phyloP scores from a whole-genome alignment of 2,329 filamentous ascomycete species.

The Berkeleyomyces basicola region DNA sequence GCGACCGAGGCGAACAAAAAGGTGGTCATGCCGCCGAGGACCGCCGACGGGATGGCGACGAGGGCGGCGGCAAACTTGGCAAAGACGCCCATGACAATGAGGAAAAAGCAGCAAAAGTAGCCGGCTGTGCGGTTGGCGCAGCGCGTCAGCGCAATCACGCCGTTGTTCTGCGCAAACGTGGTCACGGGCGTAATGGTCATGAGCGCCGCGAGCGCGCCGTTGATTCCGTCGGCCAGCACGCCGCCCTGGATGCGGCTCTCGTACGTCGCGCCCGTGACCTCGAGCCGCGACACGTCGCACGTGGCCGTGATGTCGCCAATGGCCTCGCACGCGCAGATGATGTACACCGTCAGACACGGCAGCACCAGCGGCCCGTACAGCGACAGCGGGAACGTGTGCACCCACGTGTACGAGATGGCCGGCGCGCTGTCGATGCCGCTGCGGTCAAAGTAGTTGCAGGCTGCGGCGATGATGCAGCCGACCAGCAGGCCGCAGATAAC shows the following conservation, averaged over 20 bases:
- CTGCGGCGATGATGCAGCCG: slow-evolving; percentile 64
- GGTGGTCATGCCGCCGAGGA: slow-evolving; percentile 58
- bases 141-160: slow-evolving; percentile 64
- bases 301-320: slow-evolving; percentile 70
- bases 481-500: slow-evolving; percentile 58
- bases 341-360: slow-evolving; percentile 50
- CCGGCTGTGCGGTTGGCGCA: slow-evolving; percentile 70
- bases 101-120: slow-evolving; percentile 60
- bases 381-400: slow-evolving; percentile 55
- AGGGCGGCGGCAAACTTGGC: slow-evolving; percentile 69
- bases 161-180: slow-evolving; percentile 72
- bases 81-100: slow-evolving; percentile 67
- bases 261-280: slow-evolving; percentile 55
- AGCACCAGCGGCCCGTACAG: slow-evolving; percentile 60
- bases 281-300: slow-evolving; percentile 61
- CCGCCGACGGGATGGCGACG: slow-evolving; percentile 52
- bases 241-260: slow-evolving; percentile 67
- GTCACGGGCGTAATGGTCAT: slow-evolving; percentile 69
- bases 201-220: slow-evolving; percentile 57
- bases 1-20: slow-evolving; percentile 67
- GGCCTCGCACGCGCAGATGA: slow-evolving; percentile 62
- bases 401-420: slow-evolving; percentile 60
- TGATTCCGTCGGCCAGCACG: slow-evolving; percentile 60
- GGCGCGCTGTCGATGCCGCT: slow-evolving; percentile 56
- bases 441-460: slow-evolving; percentile 62